Evolutionary conservation across 2,329 filamentous ascomycete species (phyloP).

Genomic region (Verticillium longisporum): DNA sequence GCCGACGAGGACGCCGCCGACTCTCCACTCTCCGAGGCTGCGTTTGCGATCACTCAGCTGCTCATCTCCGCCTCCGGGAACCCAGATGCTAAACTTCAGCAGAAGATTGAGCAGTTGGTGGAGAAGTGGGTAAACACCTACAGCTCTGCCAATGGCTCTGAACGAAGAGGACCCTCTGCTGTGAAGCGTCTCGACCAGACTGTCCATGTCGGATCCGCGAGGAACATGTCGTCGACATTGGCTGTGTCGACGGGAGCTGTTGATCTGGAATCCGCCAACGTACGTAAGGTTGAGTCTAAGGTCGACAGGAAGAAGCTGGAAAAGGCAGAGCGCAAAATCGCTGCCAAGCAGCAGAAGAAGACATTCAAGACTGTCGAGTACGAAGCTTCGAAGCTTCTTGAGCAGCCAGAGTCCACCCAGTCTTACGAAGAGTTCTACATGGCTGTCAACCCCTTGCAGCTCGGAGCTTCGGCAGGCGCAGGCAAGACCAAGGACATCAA

Average conservation of each 20-base stretch:
- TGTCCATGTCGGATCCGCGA: slow-evolving; percentile 86
- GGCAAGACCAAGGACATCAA: slow-evolving; percentile 99
- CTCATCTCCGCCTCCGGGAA: slow-evolving; percentile 90
- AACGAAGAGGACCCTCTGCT: slow-evolving; percentile 65
- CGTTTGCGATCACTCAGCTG: slow-evolving; percentile 73
- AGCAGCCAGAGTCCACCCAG: slow-evolving; percentile 74
- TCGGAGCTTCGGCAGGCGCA: slow-evolving; percentile 61
- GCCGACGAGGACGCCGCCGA: slow-evolving; percentile 61
- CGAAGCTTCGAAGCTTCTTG: slow-evolving; percentile 84
- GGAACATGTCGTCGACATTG: slow-evolving; percentile 93
- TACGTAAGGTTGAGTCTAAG: slow-evolving; percentile 91
- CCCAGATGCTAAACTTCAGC: slow-evolving; percentile 62
- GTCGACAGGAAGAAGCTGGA: slow-evolving; percentile 99
- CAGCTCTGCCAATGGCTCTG: slow-evolving; percentile 64
- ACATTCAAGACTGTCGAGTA: slow-evolving; percentile 97
- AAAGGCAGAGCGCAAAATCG: slow-evolving; percentile 96
- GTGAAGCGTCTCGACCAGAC: slow-evolving; percentile 88
- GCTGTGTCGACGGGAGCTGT: slow-evolving; percentile 78
- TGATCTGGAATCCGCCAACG: slow-evolving; percentile 88
- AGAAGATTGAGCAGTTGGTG: slow-evolving; percentile 75
- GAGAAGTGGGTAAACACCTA: slow-evolving; percentile 84
- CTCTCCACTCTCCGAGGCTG: slow-evolving; percentile 79
- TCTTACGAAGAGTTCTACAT: slow-evolving; percentile 99
- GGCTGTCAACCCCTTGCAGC: slow-evolving; percentile 93
- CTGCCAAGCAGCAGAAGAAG: slow-evolving; percentile 97